These are phyloP conservation scores for Lachancea nothofagi DNA, from an alignment of 805 yeast genomes.

Conservation along the genomic window DNA sequence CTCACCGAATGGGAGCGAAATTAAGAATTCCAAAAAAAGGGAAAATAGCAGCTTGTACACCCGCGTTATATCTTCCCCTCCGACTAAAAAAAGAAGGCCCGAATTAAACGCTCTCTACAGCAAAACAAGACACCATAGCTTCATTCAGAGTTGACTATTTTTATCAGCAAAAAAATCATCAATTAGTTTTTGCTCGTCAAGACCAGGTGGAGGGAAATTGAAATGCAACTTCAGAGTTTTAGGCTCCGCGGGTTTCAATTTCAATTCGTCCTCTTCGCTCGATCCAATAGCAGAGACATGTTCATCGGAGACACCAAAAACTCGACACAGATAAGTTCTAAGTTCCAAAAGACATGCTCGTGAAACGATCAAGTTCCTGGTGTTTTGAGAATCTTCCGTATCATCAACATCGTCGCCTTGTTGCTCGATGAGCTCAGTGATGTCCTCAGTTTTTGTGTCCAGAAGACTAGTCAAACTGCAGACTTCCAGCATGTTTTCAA, in stretches of 20 bases:
- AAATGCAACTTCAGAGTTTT: not conserved
- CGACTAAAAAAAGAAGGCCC: not conserved
- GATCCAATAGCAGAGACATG: slow-evolving; percentile 9
- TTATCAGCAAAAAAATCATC: not conserved
- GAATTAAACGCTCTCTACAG: not conserved
- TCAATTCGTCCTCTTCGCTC: slow-evolving; percentile 10
- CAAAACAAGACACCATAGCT: not conserved
- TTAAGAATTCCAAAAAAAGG: not conserved
- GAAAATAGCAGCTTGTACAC: not conserved
- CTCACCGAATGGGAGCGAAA: slow-evolving; percentile 1
- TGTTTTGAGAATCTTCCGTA: not conserved
- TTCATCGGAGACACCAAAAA: slow-evolving; percentile 9
- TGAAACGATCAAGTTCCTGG: slow-evolving; percentile 2
- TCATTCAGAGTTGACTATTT: not conserved
- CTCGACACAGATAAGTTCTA: slow-evolving; percentile 7
- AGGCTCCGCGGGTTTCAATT: slow-evolving; percentile 13
- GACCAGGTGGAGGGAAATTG: slow-evolving; percentile 1
- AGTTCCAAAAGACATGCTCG: slow-evolving; percentile 7
- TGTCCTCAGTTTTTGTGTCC: slow-evolving; percentile 23
- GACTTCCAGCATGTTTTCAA: slow-evolving; percentile 21
- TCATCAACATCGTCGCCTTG: slow-evolving; percentile 2
- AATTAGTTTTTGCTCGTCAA: not conserved
- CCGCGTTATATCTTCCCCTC: not conserved
- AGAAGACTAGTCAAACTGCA: slow-evolving; percentile 16
- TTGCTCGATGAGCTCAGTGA: slow-evolving; percentile 22